Percentiles rank a stretch among this genome's conserved stretches.
These are phyloP conservation scores for Penicillium digitatum DNA, from an alignment of 2,329 filamentous ascomycete genomes.

Conservation along the genomic window DNA sequence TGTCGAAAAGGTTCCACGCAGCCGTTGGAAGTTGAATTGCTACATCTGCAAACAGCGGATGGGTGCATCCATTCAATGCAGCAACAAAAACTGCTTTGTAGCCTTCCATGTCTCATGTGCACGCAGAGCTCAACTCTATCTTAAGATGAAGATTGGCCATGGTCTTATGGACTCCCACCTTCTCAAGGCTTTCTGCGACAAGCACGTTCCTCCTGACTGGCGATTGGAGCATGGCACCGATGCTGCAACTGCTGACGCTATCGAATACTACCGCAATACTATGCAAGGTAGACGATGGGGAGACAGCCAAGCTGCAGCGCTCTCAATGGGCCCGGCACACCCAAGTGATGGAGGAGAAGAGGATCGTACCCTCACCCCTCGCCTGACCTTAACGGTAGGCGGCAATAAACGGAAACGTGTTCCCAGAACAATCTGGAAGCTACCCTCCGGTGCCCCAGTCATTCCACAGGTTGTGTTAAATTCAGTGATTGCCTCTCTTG, in stretches of 20 bases:
- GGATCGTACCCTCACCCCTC: constrained; percentile 41
- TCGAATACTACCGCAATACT: constrained; percentile 80
- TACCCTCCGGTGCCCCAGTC: constrained; percentile 90
- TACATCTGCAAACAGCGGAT: constrained; percentile 97
- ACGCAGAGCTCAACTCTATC: constrained; percentile 75
- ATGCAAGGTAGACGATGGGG: constrained; percentile 92
- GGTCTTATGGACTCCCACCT: constrained; percentile 76
- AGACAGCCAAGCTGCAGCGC: constrained; percentile 78
- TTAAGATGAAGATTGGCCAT: constrained; percentile 95
- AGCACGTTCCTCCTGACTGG: constrained; percentile 87
- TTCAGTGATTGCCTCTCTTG: constrained; percentile 76
- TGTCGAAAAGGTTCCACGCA: constrained; percentile 94
- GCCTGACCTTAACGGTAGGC: constrained; percentile 52
- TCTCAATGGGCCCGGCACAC: constrained; percentile 72
- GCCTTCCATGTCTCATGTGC: constrained; percentile 98
- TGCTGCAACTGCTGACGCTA: constrained; percentile 73
- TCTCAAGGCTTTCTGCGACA: constrained; percentile 93
- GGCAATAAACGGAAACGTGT: constrained; percentile 58
- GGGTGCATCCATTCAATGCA: constrained; percentile 97
- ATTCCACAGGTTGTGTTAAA: constrained; percentile 86
- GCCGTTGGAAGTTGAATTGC: constrained; percentile 86
- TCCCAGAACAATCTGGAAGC: constrained; percentile 74
- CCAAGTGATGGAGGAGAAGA: constrained; percentile 44
- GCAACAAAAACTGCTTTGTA: constrained; percentile 94
- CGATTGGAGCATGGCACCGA: constrained; percentile 79